These are phyloP conservation scores for Acanthamoeba lenticulata DNA, from an alignment of 208 protist species.

Conservation along the genomic window DNA sequence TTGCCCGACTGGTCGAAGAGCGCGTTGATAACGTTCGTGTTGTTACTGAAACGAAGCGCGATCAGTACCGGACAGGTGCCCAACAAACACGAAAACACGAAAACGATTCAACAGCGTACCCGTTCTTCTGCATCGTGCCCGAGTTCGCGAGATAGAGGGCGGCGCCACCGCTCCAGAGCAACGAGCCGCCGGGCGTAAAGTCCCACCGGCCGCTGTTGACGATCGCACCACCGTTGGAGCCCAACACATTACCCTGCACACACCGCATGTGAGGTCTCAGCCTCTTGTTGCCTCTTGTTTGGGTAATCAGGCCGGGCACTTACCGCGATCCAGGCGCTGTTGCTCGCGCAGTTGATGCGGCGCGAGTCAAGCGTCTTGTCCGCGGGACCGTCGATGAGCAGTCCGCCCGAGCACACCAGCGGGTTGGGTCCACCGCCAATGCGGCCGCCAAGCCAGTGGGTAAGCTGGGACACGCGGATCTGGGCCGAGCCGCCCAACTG, in stretches of 20 bases:
- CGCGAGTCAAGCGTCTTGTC: conserved; percentile 9
- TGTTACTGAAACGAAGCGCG: no score
- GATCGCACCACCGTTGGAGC: neutral
- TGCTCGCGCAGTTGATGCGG: neutral
- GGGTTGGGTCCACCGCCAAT: conserved; percentile 1
- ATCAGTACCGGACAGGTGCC: no score
- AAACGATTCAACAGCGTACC: no score
- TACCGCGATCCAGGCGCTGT: neutral
- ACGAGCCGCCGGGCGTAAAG: conserved; percentile 50
- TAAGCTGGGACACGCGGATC: neutral
- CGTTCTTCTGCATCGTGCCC: conserved; percentile 27
- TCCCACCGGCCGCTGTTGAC: neutral
- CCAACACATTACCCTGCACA: conserved; percentile 34
- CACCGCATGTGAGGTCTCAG: no score
- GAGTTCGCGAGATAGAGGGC: conserved; percentile 36
- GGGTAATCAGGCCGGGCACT: no score
- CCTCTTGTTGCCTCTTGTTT: no score
- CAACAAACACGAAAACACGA: no score
- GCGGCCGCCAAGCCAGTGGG: neutral
- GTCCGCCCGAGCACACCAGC: neutral
- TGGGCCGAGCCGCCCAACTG: neutral
- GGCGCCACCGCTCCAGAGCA: neutral
- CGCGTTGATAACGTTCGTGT: conserved; percentile 56
- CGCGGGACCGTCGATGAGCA: neutral
- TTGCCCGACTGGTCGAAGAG: conserved; percentile 47